Conservation (phyloP, 2,329 filamentous ascomycete genomes). For the Cercospora janseana region DNA sequence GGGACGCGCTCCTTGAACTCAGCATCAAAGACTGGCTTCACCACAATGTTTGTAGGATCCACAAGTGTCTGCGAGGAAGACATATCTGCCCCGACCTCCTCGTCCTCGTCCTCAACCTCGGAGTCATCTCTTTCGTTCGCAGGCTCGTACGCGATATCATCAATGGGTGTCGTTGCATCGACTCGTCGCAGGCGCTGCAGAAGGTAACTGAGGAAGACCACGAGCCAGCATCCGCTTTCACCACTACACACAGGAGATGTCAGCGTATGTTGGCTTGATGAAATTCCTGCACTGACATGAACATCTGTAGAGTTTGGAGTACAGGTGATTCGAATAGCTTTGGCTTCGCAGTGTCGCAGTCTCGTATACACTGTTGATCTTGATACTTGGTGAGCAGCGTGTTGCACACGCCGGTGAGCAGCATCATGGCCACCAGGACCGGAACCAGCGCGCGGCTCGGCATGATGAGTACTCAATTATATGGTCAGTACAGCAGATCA, state of each 20-base stretch:
- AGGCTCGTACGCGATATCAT: slow-evolving; percentile 33
- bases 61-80: slow-evolving; percentile 37
- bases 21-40: slow-evolving; percentile 54
- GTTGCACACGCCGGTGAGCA: slow-evolving; percentile 93
- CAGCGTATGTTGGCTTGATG: no score
- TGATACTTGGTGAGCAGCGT: slow-evolving; percentile 96
- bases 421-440: slow-evolving; percentile 91
- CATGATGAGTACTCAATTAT: slow-evolving; percentile 45
- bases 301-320: slow-evolving; percentile 96
- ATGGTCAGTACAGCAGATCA: background rate
- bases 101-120: slow-evolving; percentile 39
- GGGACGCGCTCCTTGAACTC: slow-evolving; percentile 47
- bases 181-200: slow-evolving; percentile 48
- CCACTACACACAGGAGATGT: no score
- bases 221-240: slow-evolving; percentile 93
- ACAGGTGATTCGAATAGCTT: slow-evolving; percentile 89
- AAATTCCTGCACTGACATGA: slow-evolving; percentile 58
- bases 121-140: slow-evolving; percentile 31
- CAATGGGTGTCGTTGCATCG: slow-evolving; percentile 28
- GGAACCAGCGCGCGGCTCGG: slow-evolving; percentile 67
- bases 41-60: slow-evolving; percentile 42
- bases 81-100: slow-evolving; percentile 47
- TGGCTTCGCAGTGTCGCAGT: slow-evolving; percentile 73
- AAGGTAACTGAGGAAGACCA: slow-evolving; percentile 68
- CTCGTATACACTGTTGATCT: slow-evolving; percentile 95